A percentile compares a stretch with the other conserved stretches of the same genome.
phyloP scores from a whole-genome alignment of 192 early-diverging fungal species.

The Oehlia diaphana region DNA sequence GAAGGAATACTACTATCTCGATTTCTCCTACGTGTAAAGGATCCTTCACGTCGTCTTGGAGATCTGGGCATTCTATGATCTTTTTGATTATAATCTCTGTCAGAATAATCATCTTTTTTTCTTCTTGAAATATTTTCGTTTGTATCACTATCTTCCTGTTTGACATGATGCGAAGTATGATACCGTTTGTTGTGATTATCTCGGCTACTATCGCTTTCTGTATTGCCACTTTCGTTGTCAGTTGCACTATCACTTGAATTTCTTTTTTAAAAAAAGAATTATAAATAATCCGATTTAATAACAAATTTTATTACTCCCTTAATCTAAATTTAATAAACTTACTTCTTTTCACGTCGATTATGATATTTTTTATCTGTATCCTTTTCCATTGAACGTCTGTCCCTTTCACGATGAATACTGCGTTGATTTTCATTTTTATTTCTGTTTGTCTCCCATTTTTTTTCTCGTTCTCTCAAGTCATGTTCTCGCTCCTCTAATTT shows the following conservation, averaged over 20 bases:
- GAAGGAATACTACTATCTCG: background rate
- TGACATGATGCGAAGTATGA: background rate
- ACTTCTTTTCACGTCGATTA: background rate
- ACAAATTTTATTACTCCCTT: no score
- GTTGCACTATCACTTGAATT: background rate
- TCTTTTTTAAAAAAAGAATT: background rate
- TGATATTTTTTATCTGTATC: background rate
- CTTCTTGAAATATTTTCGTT: background rate
- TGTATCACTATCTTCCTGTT: background rate
- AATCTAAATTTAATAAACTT: background rate
- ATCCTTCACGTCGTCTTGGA: background rate
- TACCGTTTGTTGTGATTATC: background rate
- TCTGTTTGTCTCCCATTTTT: background rate
- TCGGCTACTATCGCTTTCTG: background rate
- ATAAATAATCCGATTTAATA: background rate
- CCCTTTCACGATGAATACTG: background rate
- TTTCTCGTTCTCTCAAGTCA: background rate
- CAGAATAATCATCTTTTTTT: background rate
- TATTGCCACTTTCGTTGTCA: background rate
- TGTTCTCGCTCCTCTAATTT: constrained; percentile 1
- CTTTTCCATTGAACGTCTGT: background rate
- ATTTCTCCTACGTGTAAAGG: background rate
- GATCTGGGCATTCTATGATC: background rate
- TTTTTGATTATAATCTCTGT: background rate
- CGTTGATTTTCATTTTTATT: background rate